A percentile compares a stretch with the other conserved stretches of the same genome.
These are phyloP conservation scores for Papilionanthe hybrid DNA, from an alignment of 116 monocot species.

Conservation along the genomic window DNA sequence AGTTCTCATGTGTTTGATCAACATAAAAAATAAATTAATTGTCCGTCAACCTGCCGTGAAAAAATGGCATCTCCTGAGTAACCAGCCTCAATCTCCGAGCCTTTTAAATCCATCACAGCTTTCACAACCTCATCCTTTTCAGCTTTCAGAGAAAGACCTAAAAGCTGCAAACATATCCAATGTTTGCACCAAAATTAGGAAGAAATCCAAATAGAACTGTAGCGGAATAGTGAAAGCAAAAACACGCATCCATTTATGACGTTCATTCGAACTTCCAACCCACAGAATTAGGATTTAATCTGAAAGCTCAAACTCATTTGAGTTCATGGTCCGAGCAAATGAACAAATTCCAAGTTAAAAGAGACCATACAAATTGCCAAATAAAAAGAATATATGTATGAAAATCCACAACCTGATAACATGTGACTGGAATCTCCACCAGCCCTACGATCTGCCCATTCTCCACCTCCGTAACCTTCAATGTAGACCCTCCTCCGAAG, in stretches of 20 bases:
- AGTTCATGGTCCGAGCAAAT: background rate
- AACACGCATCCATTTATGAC: background rate
- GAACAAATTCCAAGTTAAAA: too few relatives aligned
- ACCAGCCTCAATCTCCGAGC: slow-evolving; percentile 25
- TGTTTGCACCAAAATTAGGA: background rate
- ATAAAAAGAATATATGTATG: background rate
- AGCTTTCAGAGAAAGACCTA: slow-evolving; percentile 27
- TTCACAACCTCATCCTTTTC: slow-evolving; percentile 31
- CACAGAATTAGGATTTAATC: background rate
- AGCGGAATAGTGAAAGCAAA: background rate
- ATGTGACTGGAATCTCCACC: slow-evolving; percentile 26
- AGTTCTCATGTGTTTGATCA: background rate
- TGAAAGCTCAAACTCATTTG: background rate
- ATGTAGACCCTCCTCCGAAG: background rate
- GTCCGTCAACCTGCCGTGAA: slow-evolving; percentile 14
- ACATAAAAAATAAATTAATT: background rate
- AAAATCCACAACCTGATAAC: slow-evolving; percentile 18
- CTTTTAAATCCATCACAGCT: slow-evolving; percentile 21
- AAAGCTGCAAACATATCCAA: slow-evolving; percentile 14
- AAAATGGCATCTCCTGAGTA: slow-evolving; percentile 15
- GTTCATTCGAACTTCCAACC: slow-evolving; percentile 1
- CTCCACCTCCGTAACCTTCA: slow-evolving; percentile 15
- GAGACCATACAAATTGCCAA: background rate
- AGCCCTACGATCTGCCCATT: slow-evolving; percentile 11
- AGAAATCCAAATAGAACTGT: background rate